Conservation (phyloP, 208 protist species). For the Ichthyophonus hoferi region DNA sequence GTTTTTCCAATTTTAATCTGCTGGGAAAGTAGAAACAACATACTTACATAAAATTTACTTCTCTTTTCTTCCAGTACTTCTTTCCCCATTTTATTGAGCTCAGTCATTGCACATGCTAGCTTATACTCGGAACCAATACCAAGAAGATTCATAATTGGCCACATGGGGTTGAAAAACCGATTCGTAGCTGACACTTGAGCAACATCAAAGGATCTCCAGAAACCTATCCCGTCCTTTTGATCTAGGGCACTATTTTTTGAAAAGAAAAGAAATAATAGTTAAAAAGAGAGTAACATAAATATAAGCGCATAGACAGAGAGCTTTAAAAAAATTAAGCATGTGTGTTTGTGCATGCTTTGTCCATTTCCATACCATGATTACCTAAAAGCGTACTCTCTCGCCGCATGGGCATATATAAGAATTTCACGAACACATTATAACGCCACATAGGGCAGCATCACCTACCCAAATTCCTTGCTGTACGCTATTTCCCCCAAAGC, state of each 20-base stretch:
- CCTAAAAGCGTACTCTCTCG: no score
- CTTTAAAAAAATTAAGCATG: no score
- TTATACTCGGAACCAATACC: neutral
- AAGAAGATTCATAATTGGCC: neutral
- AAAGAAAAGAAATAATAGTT: neutral
- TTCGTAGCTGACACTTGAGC: neutral
- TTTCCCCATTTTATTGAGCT: neutral
- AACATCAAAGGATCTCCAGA: neutral
- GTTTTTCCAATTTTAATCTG: no score
- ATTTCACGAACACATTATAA: no score
- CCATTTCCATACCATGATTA: no score
- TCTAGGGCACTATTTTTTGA: neutral
- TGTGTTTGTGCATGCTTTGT: no score
- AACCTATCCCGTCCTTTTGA: neutral
- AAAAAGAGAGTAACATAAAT: no score
- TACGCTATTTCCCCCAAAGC: neutral
- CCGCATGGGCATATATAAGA: no score
- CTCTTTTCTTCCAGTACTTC: neutral
- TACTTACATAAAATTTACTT: no score
- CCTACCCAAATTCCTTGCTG: neutral
- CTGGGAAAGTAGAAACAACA: no score
- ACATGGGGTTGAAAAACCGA: slow-evolving; percentile 4
- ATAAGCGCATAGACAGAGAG: no score
- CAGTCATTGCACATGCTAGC: neutral
- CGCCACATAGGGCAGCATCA: no score